Conservation (phyloP, 176 grass and related monocot genomes). For the barley (Hordeum vulgare) region DNA sequence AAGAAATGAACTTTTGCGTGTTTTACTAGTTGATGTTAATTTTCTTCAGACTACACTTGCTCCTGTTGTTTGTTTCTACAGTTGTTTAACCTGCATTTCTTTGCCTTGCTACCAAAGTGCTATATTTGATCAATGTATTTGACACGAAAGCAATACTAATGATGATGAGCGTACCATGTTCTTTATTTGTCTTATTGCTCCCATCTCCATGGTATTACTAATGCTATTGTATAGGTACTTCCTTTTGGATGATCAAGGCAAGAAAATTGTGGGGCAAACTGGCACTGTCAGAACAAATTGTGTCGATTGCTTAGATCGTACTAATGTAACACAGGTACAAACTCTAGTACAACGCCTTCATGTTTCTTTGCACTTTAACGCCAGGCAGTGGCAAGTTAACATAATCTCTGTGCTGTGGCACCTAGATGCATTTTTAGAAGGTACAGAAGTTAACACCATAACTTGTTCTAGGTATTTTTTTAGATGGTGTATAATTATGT, state of each 20-base stretch:
- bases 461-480: neutral
- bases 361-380: neutral
- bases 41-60: neutral
- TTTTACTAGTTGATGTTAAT: neutral
- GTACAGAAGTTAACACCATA: neutral
- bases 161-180: neutral
- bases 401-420: neutral
- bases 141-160: neutral
- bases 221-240: conserved; percentile 65
- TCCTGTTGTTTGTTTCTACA: neutral
- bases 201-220: conserved; percentile 1
- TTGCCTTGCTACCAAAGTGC: neutral
- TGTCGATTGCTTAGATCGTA: conserved; percentile 96
- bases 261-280: conserved; percentile 71
- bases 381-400: neutral
- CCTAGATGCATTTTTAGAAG: neutral
- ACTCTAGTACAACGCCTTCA: neutral
- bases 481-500: no score
- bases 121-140: neutral
- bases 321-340: conserved; percentile 97
- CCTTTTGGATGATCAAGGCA: conserved; percentile 62
- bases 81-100: neutral
- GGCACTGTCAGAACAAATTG: conserved; percentile 89
- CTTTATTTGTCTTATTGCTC: neutral
- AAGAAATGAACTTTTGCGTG: neutral